Base-by-base conservation (phyloP, 164 flowering plant species). In the Sedum album region DNA sequence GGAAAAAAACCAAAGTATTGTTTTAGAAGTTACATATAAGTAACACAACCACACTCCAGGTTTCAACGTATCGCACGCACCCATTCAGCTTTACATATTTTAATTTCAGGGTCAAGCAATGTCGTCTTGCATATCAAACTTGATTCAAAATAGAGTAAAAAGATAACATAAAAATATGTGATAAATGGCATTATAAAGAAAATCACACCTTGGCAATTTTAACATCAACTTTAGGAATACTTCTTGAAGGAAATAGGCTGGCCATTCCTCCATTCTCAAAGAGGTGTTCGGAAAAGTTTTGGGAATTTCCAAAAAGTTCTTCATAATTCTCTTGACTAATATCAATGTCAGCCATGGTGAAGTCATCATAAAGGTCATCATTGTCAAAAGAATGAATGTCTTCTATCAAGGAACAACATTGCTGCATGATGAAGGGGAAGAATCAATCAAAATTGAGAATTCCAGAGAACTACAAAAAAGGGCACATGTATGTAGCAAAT, bases 121-220 rank as follows among this genome's bases (percentile, higher is more conserved):
- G n/a, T n/a, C n/a, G n/a, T n/a, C n/a, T n/a, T n/a, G n/a, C n/a
- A n/a, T n/a, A n/a, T n/a, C n/a, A n/a, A n/a, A n/a, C n/a, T n/a
- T n/a, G n/a, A n/a, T n/a, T n/a, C n/a, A n/a, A n/a, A n/a, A n/a
- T n/a, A n/a, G n/a, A n/a, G n/a, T n/a, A n/a, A n/a, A n/a, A n/a
- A n/a, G n/a, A n/a, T n/a, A n/a, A 35, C 38, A 35, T 7, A 3
- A 35, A 35, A 35, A 35, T 35, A 35, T 35, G n/a, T n/a, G n/a
- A n/a, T n/a, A n/a, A n/a, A 35, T 35, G 38, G 38, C 38, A 35
- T 35, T 35, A 35, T 3, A 35, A 3, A 35, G 3, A 35, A 35
- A 35, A 41, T 2, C 70, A 28, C 72, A 84, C 96, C 96, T 90
- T 86, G 36, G 82, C 78, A 31, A 72, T 72, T 65, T 68, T 79